Conservation (phyloP, 176 grass and related monocot species). For the Eleusine coracana region DNA sequence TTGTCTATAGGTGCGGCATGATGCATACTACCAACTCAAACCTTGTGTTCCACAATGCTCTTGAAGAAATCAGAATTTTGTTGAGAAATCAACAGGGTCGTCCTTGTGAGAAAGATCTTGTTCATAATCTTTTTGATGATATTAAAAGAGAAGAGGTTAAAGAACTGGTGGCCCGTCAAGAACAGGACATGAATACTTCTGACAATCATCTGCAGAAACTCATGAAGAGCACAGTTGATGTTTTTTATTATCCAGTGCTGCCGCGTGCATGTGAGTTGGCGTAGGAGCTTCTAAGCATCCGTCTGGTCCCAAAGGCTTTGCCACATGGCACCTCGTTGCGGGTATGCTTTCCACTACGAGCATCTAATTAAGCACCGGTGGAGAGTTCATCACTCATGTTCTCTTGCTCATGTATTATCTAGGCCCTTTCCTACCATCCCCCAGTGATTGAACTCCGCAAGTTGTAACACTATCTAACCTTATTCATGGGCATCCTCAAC, state of each 20-base stretch:
- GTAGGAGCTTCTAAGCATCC: background rate
- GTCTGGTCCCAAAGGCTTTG: conserved; percentile 3
- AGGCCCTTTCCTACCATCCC: no score
- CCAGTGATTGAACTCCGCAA: background rate
- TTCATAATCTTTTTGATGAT: no score
- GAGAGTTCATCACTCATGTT: no score
- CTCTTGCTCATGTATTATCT: no score
- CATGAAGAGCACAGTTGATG: background rate
- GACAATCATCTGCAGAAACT: background rate
- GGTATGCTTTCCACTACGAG: background rate
- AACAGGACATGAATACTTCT: no score
- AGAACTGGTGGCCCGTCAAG: no score
- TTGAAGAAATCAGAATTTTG: background rate
- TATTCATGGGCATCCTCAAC: no score
- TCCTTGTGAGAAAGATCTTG: no score
- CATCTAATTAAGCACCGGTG: no score
- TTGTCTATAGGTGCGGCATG: background rate
- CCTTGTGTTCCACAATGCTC: background rate
- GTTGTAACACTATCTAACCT: no score
- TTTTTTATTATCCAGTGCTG: background rate
- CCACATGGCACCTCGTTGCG: background rate
- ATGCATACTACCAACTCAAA: background rate
- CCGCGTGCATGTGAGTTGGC: background rate
- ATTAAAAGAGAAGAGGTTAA: no score
- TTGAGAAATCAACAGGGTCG: no score